Percentiles rank a stretch among this genome's conserved stretches.
phyloP scores from a whole-genome alignment of 306 rosid species.

The Luffa aegyptiaca region DNA sequence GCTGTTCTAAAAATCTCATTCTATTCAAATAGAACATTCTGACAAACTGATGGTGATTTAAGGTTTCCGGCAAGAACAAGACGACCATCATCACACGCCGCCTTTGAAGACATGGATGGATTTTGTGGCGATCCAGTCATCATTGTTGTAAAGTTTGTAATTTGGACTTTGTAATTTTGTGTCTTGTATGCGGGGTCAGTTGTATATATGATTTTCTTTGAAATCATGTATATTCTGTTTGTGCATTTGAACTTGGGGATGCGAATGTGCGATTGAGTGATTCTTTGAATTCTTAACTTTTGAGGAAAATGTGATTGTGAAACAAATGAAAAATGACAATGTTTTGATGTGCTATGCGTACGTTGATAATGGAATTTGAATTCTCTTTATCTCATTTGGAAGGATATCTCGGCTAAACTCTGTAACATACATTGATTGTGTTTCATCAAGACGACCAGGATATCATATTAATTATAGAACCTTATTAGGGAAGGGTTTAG shows the following conservation, averaged over 20 bases:
- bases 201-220: constrained; percentile 8
- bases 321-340: neutral
- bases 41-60: neutral
- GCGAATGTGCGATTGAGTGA: neutral
- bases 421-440: neutral
- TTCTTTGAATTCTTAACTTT: neutral
- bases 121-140: neutral
- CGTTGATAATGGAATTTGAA: neutral
- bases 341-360: neutral
- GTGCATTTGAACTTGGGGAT: neutral
- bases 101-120: neutral
- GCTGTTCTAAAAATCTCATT: neutral
- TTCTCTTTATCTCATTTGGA: neutral
- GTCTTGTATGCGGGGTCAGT: constrained; percentile 11
- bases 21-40: neutral
- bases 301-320: neutral
- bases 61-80: neutral
- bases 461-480: too few species aligned
- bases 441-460: neutral
- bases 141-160: neutral
- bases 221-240: neutral
- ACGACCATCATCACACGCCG: neutral
- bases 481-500: too few species aligned
- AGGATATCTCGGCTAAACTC: neutral
- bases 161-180: neutral